Base-by-base conservation (phyloP, 2,329 filamentous ascomycete genomes). In the Arthroderma uncinatum region DNA sequence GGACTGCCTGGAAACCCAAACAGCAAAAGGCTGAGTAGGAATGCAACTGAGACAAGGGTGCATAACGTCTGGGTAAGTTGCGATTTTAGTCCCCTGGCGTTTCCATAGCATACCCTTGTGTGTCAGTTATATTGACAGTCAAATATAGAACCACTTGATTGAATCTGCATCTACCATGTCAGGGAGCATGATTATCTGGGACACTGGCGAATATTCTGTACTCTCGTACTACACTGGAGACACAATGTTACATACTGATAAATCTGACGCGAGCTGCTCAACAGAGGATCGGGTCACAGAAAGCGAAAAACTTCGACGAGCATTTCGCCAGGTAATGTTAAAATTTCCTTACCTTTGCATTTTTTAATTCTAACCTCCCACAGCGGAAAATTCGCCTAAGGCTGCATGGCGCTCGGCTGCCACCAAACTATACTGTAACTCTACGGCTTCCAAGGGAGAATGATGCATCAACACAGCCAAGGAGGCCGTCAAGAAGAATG, bases 161-260 rank as follows among this genome's bases (percentile, higher is more conserved):
- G 82, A 84, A 63, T 81, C 79, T 0, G 81, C 76, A 2, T 81
- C 79, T 1, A 30, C 64, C 1, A 67, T 71, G 12, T 82, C 80
- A 2, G 82, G 81, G 1, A 82, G 79, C 7, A 73, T 84, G 58
- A 70, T 84, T 8, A 79, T 84, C 40, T 84, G 82, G 82, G 82
- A 84, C 62, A 82, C 79, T 1, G 82, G 81, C 1, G 78, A 78
- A 33, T 84, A 82, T 62, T 73, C 75, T 44, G 65, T 84, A 9
- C 70, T 84, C 10, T 74, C 78, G 6, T 71, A 75, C 53, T 64
- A 70, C 52, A 64, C 65, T 0, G 66, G 71, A 2, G 58, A 58
- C 1, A 60, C 60, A n/a, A n/a, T n/a, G 1, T 66, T 42, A 2
- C n/a, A 40, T n/a, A 42, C 39, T 21, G 19, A 42, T 19, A 7